phyloP scores from a whole-genome alignment of 1,284 basidiomycete genomes.

The Ganoderma leucocontextum region DNA sequence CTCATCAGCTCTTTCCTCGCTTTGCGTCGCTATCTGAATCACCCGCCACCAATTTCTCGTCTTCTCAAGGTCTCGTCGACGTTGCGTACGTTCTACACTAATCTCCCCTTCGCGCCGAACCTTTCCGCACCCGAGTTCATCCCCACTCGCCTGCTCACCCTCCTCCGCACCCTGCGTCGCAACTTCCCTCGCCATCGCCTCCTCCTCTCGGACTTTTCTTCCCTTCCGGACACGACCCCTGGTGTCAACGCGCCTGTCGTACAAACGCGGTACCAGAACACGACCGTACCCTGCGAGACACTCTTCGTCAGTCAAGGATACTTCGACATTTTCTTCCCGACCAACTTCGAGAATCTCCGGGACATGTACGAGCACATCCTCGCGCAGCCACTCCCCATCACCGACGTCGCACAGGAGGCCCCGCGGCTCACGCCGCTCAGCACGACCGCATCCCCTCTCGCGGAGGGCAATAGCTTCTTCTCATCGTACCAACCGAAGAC shows the following conservation, averaged over 20 bases:
- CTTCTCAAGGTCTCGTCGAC: conserved; percentile 62
- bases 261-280: conserved; percentile 88
- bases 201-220: conserved; percentile 92
- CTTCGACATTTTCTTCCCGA: conserved; percentile 99
- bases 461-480: conserved; percentile 73
- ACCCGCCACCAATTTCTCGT: conserved; percentile 63
- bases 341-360: conserved; percentile 85
- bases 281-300: conserved; percentile 90
- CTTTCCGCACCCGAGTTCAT: conserved; percentile 91
- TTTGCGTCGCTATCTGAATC: conserved; percentile 64
- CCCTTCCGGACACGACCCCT: conserved; percentile 86
- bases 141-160: conserved; percentile 90
- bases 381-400: conserved; percentile 54
- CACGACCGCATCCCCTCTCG: conserved; percentile 57
- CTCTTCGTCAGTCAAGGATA: conserved; percentile 94
- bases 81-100: conserved; percentile 69
- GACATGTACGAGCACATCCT: conserved; percentile 91
- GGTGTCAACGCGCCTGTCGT: conserved; percentile 95
- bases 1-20: conserved; percentile 79
- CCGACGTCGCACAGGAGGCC: conserved; percentile 44
- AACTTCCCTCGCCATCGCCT: conserved; percentile 93
- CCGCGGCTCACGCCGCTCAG: conserved; percentile 35
- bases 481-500: conserved; percentile 66
- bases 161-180: conserved; percentile 84
- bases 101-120: conserved; percentile 91